Percentiles rank a stretch among this genome's conserved stretches.
phyloP scores from a whole-genome alignment of 2,329 filamentous ascomycete species.

The Claviceps lovelessii region DNA sequence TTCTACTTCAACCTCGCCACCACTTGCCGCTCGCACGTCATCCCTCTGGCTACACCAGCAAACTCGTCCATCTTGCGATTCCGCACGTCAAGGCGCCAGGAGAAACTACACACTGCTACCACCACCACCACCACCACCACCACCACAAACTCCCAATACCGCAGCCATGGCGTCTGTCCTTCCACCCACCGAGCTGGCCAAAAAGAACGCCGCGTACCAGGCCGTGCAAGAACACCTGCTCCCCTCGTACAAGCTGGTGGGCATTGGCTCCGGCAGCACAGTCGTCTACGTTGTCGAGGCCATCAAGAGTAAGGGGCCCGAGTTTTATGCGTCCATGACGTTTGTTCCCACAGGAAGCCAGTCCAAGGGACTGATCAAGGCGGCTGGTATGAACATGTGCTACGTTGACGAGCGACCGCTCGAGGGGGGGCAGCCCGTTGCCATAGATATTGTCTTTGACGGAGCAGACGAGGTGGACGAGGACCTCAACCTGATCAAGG shows the following conservation, averaged over 20 bases:
- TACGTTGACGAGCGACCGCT: conserved; percentile 60
- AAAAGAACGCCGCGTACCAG: conserved; percentile 58
- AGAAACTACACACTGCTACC: not conserved
- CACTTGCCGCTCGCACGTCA: not conserved
- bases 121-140: not conserved
- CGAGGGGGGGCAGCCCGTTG: conserved; percentile 24
- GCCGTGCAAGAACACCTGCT: conserved; percentile 62
- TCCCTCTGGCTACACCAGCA: not conserved
- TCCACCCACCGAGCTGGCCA: conserved; percentile 52
- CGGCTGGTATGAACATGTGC: conserved; percentile 61
- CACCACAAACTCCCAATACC: not conserved
- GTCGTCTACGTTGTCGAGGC: conserved; percentile 78
- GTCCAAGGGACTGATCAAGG: conserved; percentile 71
- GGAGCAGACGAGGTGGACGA: conserved; percentile 94
- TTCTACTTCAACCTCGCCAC: not conserved
- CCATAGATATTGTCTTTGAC: conserved; percentile 83
- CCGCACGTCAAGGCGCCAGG: not conserved
- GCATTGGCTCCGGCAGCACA: conserved; percentile 69
- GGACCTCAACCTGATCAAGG: conserved; percentile 93
- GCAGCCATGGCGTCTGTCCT: conserved; percentile 22
- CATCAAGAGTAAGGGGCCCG: conserved; percentile 47
- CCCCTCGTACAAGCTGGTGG: conserved; percentile 47
- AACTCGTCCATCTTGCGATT: not conserved
- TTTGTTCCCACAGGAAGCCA: conserved; percentile 91
- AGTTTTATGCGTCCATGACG: conserved; percentile 48